Conservation (phyloP, 768 basidiomycete species). For the Naganishia antarctica region DNA sequence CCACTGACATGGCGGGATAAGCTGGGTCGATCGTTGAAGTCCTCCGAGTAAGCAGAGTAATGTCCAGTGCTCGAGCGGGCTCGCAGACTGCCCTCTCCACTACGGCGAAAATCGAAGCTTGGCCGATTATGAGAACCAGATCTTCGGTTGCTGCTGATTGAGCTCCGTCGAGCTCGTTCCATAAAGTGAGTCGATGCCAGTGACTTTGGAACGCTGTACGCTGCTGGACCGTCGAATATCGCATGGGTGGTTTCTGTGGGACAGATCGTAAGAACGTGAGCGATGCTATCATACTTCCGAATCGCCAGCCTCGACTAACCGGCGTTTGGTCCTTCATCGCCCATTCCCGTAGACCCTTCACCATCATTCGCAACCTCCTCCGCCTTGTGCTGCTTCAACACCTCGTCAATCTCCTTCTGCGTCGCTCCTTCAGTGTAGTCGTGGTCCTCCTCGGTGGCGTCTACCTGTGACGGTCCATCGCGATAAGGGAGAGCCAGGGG, state of each 20-base stretch:
- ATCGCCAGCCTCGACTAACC: neutral
- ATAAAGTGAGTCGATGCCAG: conserved; percentile 33
- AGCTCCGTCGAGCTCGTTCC: conserved; percentile 28
- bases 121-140: conserved; percentile 14
- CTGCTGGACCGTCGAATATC: conserved; percentile 33
- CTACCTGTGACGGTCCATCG: conserved; percentile 2
- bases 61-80: conserved; percentile 20
- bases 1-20: conserved; percentile 16
- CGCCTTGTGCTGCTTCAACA: conserved; percentile 50
- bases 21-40: conserved; percentile 7
- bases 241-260: conserved; percentile 18
- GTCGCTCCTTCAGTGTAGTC: conserved; percentile 89
- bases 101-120: conserved; percentile 20
- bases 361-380: conserved; percentile 21
- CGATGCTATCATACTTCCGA: too few relatives aligned
- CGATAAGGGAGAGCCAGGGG: neutral
- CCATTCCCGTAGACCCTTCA: conserved; percentile 16
- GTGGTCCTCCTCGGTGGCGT: conserved; percentile 17
- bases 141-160: conserved; percentile 26
- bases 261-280: neutral
- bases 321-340: conserved; percentile 17
- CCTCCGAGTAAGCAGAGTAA: conserved; percentile 17
- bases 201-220: conserved; percentile 33
- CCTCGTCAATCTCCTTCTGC: conserved; percentile 64
- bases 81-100: conserved; percentile 11